phyloP scores from a whole-genome alignment of 2,329 filamentous ascomycete species.

The Beauveria brongniartii region DNA sequence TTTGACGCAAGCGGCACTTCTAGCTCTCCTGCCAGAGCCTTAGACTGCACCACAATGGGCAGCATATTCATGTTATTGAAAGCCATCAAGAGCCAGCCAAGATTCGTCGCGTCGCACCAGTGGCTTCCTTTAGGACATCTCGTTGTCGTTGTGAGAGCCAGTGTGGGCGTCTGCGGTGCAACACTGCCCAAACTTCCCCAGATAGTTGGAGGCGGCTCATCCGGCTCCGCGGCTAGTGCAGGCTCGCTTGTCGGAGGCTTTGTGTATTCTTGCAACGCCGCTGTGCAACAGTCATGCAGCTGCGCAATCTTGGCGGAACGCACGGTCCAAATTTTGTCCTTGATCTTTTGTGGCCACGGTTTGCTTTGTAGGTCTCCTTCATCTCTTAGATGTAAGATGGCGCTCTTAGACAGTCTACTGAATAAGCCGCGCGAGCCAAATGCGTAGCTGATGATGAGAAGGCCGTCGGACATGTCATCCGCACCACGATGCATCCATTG shows the following conservation, averaged over 20 bases:
- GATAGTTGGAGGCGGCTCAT: constrained; percentile 16
- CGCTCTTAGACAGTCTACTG: constrained; percentile 39
- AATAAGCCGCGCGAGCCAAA: constrained; percentile 44
- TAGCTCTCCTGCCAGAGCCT: constrained; percentile 11
- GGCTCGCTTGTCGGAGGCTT: constrained; percentile 19
- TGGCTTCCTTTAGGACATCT: constrained; percentile 43
- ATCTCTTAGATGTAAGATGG: constrained; percentile 36
- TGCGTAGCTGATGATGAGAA: constrained; percentile 44
- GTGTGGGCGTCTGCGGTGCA: constrained; percentile 14
- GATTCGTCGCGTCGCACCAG: constrained; percentile 42
- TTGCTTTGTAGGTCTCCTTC: constrained; percentile 35
- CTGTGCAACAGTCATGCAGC: constrained; percentile 37
- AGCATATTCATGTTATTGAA: constrained; percentile 40
- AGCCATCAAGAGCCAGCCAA: constrained; percentile 47
- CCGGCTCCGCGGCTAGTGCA: constrained; percentile 13
- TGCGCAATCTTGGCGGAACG: constrained; percentile 43
- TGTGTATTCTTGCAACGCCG: constrained; percentile 38
- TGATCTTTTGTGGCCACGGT: constrained; percentile 39
- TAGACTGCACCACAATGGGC: constrained; percentile 28
- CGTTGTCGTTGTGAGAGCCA: constrained; percentile 30
- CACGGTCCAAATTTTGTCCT: constrained; percentile 40
- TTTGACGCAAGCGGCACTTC: constrained; percentile 21
- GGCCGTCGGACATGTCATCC: constrained; percentile 40
- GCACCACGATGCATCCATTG: constrained; percentile 41
- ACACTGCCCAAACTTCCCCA: constrained; percentile 16